Evolutionary conservation across 306 rosid species (phyloP).

Genomic region (Citrullus mucosospermus): DNA sequence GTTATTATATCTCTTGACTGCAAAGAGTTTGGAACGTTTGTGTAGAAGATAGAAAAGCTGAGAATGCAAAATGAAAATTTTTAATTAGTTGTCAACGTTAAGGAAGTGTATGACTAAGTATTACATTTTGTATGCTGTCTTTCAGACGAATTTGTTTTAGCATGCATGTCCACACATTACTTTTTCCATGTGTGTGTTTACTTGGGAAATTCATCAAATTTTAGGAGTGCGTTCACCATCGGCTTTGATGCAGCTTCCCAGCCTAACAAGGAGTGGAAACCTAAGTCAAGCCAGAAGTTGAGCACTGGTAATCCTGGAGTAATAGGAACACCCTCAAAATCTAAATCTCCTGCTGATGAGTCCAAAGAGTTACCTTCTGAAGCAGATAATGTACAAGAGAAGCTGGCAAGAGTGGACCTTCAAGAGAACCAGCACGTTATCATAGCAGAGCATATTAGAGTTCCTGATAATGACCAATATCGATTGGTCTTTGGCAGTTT

Average conservation of each 20-base stretch:
- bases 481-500: constrained; percentile 88
- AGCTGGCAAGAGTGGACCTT: constrained; percentile 36
- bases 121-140: background rate
- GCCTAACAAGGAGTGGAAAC: constrained; percentile 91
- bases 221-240: constrained; percentile 12
- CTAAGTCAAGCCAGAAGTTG: constrained; percentile 73
- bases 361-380: constrained; percentile 40
- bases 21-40: background rate
- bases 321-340: constrained; percentile 64
- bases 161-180: background rate
- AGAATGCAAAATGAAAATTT: background rate
- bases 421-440: constrained; percentile 67
- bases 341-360: constrained; percentile 43
- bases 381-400: constrained; percentile 42
- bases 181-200: constrained; percentile 5
- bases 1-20: background rate
- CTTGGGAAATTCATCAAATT: constrained; percentile 9
- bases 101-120: background rate
- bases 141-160: background rate
- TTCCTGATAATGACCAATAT: constrained; percentile 69
- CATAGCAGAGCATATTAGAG: constrained; percentile 86
- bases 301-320: constrained; percentile 55
- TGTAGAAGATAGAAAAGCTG: too few species aligned
- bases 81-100: background rate
- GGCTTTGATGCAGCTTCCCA: constrained; percentile 59